Conservation (phyloP, 306 rosid species). For the Vigna hirtella region DNA sequence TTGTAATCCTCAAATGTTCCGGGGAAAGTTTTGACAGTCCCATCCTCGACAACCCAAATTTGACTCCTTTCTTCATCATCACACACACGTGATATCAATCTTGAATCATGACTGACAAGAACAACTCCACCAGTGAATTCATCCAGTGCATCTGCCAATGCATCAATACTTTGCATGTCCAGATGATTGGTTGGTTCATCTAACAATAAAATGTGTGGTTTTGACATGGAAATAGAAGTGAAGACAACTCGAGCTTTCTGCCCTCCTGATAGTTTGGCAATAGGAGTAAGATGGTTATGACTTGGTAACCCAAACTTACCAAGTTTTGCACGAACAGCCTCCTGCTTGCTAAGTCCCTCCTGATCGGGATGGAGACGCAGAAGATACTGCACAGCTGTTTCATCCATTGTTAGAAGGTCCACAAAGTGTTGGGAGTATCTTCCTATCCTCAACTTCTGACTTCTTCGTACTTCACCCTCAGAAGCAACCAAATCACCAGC, state of each 20-base stretch:
- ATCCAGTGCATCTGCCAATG: slow-evolving; percentile 73
- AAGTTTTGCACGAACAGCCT: slow-evolving; percentile 69
- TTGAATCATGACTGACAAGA: slow-evolving; percentile 80
- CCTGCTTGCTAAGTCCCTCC: slow-evolving; percentile 83
- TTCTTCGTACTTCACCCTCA: slow-evolving; percentile 74
- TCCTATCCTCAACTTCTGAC: slow-evolving; percentile 78
- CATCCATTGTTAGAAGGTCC: slow-evolving; percentile 76
- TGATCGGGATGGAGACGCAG: slow-evolving; percentile 77
- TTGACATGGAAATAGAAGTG: slow-evolving; percentile 86
- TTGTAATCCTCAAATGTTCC: slow-evolving; percentile 69
- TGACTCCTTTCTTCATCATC: slow-evolving; percentile 78
- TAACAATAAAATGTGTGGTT: slow-evolving; percentile 76
- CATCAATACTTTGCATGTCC: slow-evolving; percentile 88
- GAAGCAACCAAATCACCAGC: slow-evolving; percentile 73
- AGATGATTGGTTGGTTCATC: slow-evolving; percentile 87
- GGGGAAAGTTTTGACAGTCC: slow-evolving; percentile 53
- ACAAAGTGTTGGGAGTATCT: slow-evolving; percentile 74
- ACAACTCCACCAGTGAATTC: slow-evolving; percentile 81
- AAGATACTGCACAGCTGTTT: slow-evolving; percentile 70
- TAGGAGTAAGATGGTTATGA: slow-evolving; percentile 80
- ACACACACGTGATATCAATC: slow-evolving; percentile 77
- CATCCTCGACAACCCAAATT: slow-evolving; percentile 87
- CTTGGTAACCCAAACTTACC: slow-evolving; percentile 80
- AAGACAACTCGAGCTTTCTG: slow-evolving; percentile 78
- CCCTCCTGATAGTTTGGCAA: slow-evolving; percentile 75